phyloP scores from a whole-genome alignment of 495 filamentous ascomycete genomes.

The Penicillium antarcticum region DNA sequence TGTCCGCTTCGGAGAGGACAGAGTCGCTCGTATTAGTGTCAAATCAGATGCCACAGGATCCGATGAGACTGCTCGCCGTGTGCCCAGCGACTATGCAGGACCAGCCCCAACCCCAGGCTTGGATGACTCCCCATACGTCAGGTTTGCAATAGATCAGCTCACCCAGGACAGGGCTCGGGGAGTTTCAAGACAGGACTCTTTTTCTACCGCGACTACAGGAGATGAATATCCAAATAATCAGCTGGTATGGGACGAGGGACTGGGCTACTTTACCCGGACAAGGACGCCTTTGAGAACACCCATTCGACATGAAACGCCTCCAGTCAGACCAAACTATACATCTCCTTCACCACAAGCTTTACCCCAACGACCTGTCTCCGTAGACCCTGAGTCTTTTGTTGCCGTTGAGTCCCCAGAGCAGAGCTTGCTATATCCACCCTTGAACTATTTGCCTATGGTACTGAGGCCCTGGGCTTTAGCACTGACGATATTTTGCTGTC shows the following conservation, averaged over 20 bases:
- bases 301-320: slow-evolving; percentile 18
- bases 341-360: slow-evolving; percentile 26
- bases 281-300: slow-evolving; percentile 23
- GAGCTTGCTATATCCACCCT: slow-evolving; percentile 47
- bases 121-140: slow-evolving; percentile 68
- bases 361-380: slow-evolving; percentile 28
- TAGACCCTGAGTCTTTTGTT: slow-evolving; percentile 51
- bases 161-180: slow-evolving; percentile 57
- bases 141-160: slow-evolving; percentile 70
- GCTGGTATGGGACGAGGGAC: slow-evolving; percentile 47
- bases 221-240: slow-evolving; percentile 48
- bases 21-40: slow-evolving; percentile 25
- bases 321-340: slow-evolving; percentile 13
- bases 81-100: slow-evolving; percentile 34
- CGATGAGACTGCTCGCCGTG: slow-evolving; percentile 27
- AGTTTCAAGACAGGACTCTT: slow-evolving; percentile 29
- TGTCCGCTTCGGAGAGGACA: slow-evolving; percentile 37
- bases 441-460: slow-evolving; percentile 64
- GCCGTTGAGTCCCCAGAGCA: slow-evolving; percentile 46
- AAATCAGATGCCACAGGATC: slow-evolving; percentile 20
- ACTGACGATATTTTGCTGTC: slow-evolving; percentile 53
- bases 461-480: slow-evolving; percentile 61
- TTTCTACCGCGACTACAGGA: slow-evolving; percentile 32
- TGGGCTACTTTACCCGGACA: slow-evolving; percentile 44
- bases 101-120: slow-evolving; percentile 57